A percentile compares a stretch with the other conserved stretches of the same genome.
Conservation (phyloP, 2,329 filamentous ascomycete genomes). For the Xylariaceae sp. region DNA sequence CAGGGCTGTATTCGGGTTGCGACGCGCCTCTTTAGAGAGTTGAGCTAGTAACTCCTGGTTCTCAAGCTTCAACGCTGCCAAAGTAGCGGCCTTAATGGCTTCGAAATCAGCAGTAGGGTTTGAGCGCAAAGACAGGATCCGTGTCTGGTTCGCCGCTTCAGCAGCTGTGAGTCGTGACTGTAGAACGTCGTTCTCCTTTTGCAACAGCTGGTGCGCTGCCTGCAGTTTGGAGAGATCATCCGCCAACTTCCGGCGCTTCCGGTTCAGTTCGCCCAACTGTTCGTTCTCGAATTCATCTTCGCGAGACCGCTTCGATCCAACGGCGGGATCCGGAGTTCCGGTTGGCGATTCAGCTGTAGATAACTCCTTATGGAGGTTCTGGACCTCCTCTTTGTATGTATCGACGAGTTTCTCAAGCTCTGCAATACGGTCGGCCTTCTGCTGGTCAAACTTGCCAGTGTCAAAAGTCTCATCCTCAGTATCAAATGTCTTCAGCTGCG, state of each 20-base stretch:
- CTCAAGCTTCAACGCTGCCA: slow-evolving; percentile 72
- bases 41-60: slow-evolving; percentile 78
- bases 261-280: slow-evolving; percentile 73
- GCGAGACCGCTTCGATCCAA: slow-evolving; percentile 60
- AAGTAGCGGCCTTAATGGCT: slow-evolving; percentile 74
- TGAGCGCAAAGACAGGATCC: slow-evolving; percentile 78
- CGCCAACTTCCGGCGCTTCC: slow-evolving; percentile 68
- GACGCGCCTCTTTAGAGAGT: slow-evolving; percentile 48
- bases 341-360: slow-evolving; percentile 52
- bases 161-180: slow-evolving; percentile 66
- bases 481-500: slow-evolving; percentile 84
- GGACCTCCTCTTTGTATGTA: slow-evolving; percentile 75
- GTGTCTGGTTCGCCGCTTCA: slow-evolving; percentile 65
- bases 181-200: slow-evolving; percentile 65
- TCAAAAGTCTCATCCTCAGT: slow-evolving; percentile 84
- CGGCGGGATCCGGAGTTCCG: slow-evolving; percentile 35
- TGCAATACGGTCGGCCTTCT: slow-evolving; percentile 67
- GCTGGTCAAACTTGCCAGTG: slow-evolving; percentile 69
- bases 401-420: slow-evolving; percentile 84
- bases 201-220: slow-evolving; percentile 64
- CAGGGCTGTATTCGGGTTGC: slow-evolving; percentile 45
- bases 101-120: slow-evolving; percentile 87
- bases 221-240: slow-evolving; percentile 51
- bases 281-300: slow-evolving; percentile 58
- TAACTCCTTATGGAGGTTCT: slow-evolving; percentile 69